phyloP scores from a whole-genome alignment of 306 rosid species.

The Cucumis melo region DNA sequence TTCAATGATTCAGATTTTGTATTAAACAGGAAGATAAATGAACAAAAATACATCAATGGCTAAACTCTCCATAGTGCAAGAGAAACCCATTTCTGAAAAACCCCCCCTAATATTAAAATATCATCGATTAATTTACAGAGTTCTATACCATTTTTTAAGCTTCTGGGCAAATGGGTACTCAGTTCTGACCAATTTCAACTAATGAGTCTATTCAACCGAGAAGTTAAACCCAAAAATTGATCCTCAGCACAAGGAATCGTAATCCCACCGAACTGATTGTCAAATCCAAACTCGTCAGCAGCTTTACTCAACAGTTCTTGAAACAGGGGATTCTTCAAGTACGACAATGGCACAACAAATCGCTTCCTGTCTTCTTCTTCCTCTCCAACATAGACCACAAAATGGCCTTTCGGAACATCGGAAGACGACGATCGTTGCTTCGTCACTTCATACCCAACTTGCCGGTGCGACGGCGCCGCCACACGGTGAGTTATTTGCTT shows the following conservation, averaged over 20 bases:
- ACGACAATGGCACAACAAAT: constrained; percentile 32
- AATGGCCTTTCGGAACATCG: constrained; percentile 34
- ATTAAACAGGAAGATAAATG: no score
- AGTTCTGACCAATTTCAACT: neutral
- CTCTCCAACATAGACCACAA: constrained; percentile 30
- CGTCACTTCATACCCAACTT: neutral
- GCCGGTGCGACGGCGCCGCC: constrained; percentile 10
- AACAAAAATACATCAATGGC: neutral
- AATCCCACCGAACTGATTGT: constrained; percentile 18
- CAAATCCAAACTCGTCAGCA: constrained; percentile 32
- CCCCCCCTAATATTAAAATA: neutral
- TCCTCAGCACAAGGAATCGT: constrained; percentile 28
- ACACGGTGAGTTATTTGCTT: constrained; percentile 8
- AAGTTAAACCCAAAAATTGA: constrained; percentile 17
- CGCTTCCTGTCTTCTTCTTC: constrained; percentile 9
- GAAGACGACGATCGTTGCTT: neutral
- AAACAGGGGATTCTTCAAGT: constrained; percentile 30
- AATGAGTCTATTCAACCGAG: neutral
- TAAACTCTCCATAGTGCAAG: neutral
- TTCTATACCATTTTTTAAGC: neutral
- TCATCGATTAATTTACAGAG: constrained; percentile 1
- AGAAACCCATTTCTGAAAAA: neutral
- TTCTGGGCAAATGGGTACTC: neutral
- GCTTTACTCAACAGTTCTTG: constrained; percentile 25
- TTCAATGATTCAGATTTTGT: neutral